Evolutionary conservation across 441 rosid species (phyloP).

Genomic region (Adansonia gregorii): DNA sequence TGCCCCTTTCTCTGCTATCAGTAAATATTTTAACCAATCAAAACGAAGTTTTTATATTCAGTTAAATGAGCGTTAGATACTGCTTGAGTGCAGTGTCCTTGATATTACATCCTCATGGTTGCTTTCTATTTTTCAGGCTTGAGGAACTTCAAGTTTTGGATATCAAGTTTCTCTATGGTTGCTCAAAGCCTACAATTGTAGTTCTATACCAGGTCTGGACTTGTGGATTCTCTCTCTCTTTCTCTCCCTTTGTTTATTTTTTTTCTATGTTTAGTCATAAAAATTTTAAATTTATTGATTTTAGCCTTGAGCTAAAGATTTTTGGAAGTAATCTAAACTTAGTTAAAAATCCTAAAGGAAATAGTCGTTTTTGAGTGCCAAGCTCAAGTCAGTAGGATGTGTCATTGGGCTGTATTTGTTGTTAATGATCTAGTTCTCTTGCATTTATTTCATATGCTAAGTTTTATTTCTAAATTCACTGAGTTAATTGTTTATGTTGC

Average conservation of each 20-base stretch:
- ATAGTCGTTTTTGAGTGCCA: not conserved
- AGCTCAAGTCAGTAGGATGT: constrained; percentile 6
- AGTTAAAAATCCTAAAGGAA: not conserved
- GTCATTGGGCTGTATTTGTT: not conserved
- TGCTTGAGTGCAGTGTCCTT: not conserved
- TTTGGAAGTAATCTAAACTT: not conserved
- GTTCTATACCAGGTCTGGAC: constrained; percentile 66
- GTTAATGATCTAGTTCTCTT: not conserved
- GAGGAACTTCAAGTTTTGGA: constrained; percentile 97
- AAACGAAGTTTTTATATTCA: not conserved
- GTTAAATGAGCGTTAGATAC: not conserved
- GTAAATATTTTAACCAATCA: not conserved
- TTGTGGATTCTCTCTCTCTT: not conserved
- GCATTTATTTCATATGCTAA: not conserved
- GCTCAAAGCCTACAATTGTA: constrained; percentile 87
- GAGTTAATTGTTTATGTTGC: not conserved
- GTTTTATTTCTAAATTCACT: not conserved
- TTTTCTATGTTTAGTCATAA: not conserved
- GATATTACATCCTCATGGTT: constrained; percentile 17
- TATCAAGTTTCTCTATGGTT: constrained; percentile 91
- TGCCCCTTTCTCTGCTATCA: not conserved
- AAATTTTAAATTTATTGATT: not conserved
- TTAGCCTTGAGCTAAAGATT: not conserved
- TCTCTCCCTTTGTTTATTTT: too few relatives aligned
- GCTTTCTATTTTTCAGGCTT: constrained; percentile 59